Base-by-base conservation (phyloP, 1,284 basidiomycete species). In the Tetrapyrgos nigripes region DNA sequence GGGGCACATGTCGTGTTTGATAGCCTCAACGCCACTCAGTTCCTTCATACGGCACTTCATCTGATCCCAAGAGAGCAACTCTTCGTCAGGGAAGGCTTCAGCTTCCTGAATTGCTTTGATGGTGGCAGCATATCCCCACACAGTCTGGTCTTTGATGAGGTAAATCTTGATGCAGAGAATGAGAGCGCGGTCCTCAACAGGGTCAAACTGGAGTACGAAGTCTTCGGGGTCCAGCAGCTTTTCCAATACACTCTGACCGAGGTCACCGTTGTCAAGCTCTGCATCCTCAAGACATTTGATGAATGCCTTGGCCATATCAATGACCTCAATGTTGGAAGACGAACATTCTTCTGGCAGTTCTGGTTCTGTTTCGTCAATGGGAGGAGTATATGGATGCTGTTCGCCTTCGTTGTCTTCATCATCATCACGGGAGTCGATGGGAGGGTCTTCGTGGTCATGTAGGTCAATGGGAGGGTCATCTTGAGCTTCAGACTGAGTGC, bases 1-100 rank as follows among this genome's bases (percentile, higher is more conserved):
- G 23, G 64, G 26, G 45, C 73, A 76, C 73, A 75, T 75, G 53
- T 76, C 67, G 23, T 60, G 43, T 1, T 35, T 19, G 3, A 74
- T 50, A 1, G 68, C 37, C 9, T 43, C 10, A 13, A 76, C 60
- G 3, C 74, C 71, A 13, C 40, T 70, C 33, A 72, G 43, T 0
- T 69, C 51, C 4, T 24, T 57, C 2, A 73, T 50, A 2, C 40
- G 53, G 5, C 51, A 44, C 47, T 73, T 68, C 48, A 74, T 61
- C 6, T 50, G 26, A 47, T 67, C 49, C 35, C 66, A 70, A 0
- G 71, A 67, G 1, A n/a, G 66, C 11, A 75, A 56, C 0, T 61
- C 29, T 10, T 46, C 26, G 1, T 66, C 58, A 0, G 65, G 68
- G 51, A 54, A 56, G 33, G 24, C n/a, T 5, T 23, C n/a, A 45